Percentiles rank a stretch among this genome's conserved stretches.
These are phyloP conservation scores for Solanum arcanum DNA, from an alignment of 257 asterid genomes.

Conservation along the genomic window DNA sequence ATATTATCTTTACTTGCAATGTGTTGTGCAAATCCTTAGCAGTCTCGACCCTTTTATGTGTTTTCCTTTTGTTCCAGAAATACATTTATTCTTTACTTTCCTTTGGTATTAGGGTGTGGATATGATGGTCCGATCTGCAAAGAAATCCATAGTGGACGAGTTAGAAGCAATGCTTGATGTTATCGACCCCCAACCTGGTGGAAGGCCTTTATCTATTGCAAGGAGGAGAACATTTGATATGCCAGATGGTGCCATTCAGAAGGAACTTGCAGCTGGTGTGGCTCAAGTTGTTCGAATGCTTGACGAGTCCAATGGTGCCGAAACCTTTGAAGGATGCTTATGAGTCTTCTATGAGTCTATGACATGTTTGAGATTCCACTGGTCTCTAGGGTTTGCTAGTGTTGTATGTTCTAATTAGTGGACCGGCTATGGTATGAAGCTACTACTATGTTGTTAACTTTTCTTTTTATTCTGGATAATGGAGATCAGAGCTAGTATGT, in stretches of 20 bases:
- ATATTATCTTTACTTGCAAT: background rate
- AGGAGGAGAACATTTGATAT: slow-evolving; percentile 85
- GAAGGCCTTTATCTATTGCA: slow-evolving; percentile 31
- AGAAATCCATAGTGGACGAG: slow-evolving; percentile 73
- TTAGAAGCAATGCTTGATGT: slow-evolving; percentile 94
- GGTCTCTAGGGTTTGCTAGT: background rate
- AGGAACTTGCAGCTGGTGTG: slow-evolving; percentile 86
- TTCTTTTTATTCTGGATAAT: background rate
- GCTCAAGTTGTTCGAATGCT: slow-evolving; percentile 83
- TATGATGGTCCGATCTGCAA: slow-evolving; percentile 62
- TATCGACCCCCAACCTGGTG: slow-evolving; percentile 75
- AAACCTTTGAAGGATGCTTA: slow-evolving; percentile 38
- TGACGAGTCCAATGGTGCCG: slow-evolving; percentile 43
- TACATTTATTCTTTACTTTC: background rate
- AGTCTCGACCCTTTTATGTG: background rate
- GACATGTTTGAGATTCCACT: background rate
- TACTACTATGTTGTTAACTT: background rate
- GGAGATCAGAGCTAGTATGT: background rate
- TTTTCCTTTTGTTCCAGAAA: background rate
- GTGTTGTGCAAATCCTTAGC: background rate
- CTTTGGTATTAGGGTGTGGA: slow-evolving; percentile 57
- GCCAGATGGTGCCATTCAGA: slow-evolving; percentile 64
- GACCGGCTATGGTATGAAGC: background rate
- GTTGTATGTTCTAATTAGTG: slow-evolving; percentile 1
- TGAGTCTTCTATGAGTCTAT: slow-evolving; percentile 14